These are phyloP conservation scores for Fusarium sp. DNA, from an alignment of 2,329 filamentous ascomycete genomes.

Conservation along the genomic window DNA sequence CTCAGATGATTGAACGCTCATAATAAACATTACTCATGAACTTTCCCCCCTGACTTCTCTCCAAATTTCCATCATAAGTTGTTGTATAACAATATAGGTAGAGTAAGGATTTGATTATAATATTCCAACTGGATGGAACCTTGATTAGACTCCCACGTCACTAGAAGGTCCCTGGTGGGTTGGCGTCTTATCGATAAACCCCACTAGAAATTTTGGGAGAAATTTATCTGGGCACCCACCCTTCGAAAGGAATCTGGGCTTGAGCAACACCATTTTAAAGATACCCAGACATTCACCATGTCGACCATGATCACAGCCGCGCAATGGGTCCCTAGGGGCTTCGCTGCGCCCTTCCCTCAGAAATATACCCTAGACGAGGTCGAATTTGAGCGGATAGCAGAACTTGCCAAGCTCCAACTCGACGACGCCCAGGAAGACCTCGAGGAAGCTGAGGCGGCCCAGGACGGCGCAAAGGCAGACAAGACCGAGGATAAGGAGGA, in stretches of 20 bases:
- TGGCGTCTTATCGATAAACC: conserved; percentile 57
- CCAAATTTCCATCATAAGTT: background rate
- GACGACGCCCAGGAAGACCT: conserved; percentile 93
- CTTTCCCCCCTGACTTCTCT: background rate
- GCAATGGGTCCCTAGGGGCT: conserved; percentile 81
- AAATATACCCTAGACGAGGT: conserved; percentile 82
- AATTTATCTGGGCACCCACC: conserved; percentile 47
- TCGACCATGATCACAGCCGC: conserved; percentile 81
- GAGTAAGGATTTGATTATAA: too few species aligned
- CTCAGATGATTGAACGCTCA: too few species aligned
- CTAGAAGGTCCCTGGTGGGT: conserved; percentile 10
- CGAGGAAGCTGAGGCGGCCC: conserved; percentile 71
- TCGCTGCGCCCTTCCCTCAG: conserved; percentile 79
- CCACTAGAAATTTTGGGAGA: conserved; percentile 55
- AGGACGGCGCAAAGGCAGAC: conserved; percentile 47
- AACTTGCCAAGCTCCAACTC: conserved; percentile 81
- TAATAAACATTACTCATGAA: background rate
- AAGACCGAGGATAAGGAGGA: conserved; percentile 49
- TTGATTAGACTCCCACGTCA: background rate
- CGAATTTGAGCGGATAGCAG: conserved; percentile 81
- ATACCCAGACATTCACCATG: conserved; percentile 58
- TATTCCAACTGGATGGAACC: background rate
- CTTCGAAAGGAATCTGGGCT: conserved; percentile 31
- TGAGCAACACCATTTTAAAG: conserved; percentile 36
- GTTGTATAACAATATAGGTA: background rate